phyloP scores from a whole-genome alignment of 2,329 filamentous ascomycete species.

The Aureobasidium sp. region DNA sequence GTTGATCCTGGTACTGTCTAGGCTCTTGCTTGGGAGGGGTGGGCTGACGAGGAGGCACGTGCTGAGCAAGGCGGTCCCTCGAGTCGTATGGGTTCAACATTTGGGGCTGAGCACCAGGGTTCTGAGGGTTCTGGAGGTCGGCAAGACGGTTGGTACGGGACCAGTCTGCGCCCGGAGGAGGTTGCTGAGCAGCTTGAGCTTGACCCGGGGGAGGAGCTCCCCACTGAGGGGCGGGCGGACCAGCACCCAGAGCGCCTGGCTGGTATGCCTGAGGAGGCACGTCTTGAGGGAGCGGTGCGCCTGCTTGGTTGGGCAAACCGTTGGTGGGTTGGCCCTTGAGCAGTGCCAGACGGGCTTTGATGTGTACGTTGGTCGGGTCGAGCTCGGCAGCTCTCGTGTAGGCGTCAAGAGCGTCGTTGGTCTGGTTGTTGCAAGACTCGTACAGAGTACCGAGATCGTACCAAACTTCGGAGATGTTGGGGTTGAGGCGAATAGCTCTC shows the following conservation, averaged over 20 bases:
- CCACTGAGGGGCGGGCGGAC: slow-evolving; percentile 83
- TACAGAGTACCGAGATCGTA: slow-evolving; percentile 97
- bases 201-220: slow-evolving; percentile 61
- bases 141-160: slow-evolving; percentile 57
- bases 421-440: slow-evolving; percentile 98
- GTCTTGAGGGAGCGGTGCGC: slow-evolving; percentile 84
- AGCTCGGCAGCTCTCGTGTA: slow-evolving; percentile 92
- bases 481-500: slow-evolving; percentile 89
- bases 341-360: slow-evolving; percentile 87
- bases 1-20: slow-evolving; percentile 39
- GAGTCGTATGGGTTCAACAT: slow-evolving; percentile 76
- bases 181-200: slow-evolving; percentile 42
- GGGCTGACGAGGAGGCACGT: slow-evolving; percentile 57
- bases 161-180: slow-evolving; percentile 51
- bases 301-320: slow-evolving; percentile 60
- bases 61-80: slow-evolving; percentile 61
- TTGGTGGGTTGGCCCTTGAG: slow-evolving; percentile 67
- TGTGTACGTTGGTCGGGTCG: slow-evolving; percentile 86
- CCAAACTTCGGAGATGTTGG: slow-evolving; percentile 98
- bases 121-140: slow-evolving; percentile 58
- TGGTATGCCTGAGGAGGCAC: slow-evolving; percentile 94
- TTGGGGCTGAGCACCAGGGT: slow-evolving; percentile 49
- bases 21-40: slow-evolving; percentile 56
- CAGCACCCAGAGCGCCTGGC: slow-evolving; percentile 62
- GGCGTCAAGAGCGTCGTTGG: slow-evolving; percentile 88